Evolutionary conservation across 495 filamentous ascomycete species (phyloP).

Genomic region (Trichocladium antarcticum): DNA sequence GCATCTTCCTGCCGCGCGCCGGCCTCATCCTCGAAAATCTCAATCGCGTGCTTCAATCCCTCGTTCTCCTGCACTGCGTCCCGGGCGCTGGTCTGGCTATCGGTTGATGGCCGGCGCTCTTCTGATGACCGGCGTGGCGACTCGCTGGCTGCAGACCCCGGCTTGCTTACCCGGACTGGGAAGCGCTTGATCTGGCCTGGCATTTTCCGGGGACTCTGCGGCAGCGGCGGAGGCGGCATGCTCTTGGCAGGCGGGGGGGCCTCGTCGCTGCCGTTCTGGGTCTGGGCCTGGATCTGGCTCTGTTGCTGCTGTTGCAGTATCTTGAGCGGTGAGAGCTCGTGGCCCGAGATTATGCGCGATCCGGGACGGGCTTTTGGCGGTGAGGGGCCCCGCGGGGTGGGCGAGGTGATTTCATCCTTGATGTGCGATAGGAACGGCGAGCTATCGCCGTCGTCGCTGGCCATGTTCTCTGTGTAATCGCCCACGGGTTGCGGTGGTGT

Average conservation of each 20-base stretch:
- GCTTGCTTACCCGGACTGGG: slow-evolving; percentile 38
- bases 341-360: slow-evolving; percentile 38
- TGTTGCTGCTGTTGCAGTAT: slow-evolving; percentile 30
- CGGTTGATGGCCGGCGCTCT: slow-evolving; percentile 17
- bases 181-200: slow-evolving; percentile 42
- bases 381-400: slow-evolving; percentile 18
- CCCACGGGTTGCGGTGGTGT: slow-evolving; percentile 1
- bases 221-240: slow-evolving; percentile 22
- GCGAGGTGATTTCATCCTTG: slow-evolving; percentile 18
- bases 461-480: slow-evolving; percentile 14
- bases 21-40: slow-evolving; percentile 45
- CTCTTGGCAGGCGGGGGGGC: slow-evolving; percentile 10
- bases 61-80: slow-evolving; percentile 34
- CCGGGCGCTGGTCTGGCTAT: slow-evolving; percentile 32
- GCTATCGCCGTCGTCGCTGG: slow-evolving; percentile 16
- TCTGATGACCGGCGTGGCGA: slow-evolving; percentile 9
- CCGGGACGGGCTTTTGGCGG: slow-evolving; percentile 34
- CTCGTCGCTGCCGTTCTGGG: slow-evolving; percentile 11
- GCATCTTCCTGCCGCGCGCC: slow-evolving; percentile 11
- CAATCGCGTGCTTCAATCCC: slow-evolving; percentile 33
- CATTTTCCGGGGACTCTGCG: slow-evolving; percentile 35
- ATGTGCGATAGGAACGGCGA: slow-evolving; percentile 22
- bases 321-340: slow-evolving; percentile 40
- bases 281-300: slow-evolving; percentile 12
- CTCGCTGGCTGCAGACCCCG: slow-evolving; percentile 17